Percentiles rank a stretch among this genome's conserved stretches.
phyloP scores from a whole-genome alignment of 352 stramenopile genomes.

The Elongisporangium prolatum region DNA sequence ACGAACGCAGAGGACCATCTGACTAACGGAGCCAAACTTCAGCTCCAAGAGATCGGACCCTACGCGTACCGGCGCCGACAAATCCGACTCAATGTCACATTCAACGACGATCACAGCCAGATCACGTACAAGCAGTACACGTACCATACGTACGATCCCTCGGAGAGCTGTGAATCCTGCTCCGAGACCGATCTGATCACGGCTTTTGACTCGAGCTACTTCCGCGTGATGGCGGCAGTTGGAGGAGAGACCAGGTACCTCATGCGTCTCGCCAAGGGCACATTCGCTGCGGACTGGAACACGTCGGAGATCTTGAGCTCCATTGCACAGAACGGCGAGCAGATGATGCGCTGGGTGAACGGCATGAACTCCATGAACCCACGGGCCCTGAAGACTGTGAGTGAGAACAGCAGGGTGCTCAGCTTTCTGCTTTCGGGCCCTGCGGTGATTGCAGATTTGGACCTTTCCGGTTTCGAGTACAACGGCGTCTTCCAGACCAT shows the following conservation, averaged over 20 bases:
- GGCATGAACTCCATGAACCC: slow-evolving; percentile 48
- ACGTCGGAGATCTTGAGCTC: slow-evolving; percentile 16
- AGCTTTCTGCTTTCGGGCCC: slow-evolving; percentile 16
- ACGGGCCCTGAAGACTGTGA: slow-evolving; percentile 27
- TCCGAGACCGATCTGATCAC: slow-evolving; percentile 41
- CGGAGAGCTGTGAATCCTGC: slow-evolving; percentile 44
- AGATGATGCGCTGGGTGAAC: slow-evolving; percentile 68
- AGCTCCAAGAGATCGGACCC: slow-evolving; percentile 52
- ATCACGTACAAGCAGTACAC: slow-evolving; percentile 64
- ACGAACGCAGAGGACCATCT: slow-evolving; percentile 44
- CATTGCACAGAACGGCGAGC: slow-evolving; percentile 33
- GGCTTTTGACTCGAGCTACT: slow-evolving; percentile 50
- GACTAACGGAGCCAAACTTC: slow-evolving; percentile 37
- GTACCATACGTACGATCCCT: slow-evolving; percentile 49
- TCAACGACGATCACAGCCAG: slow-evolving; percentile 31
- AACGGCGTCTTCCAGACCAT: slow-evolving; percentile 37
- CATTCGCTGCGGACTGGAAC: slow-evolving; percentile 30
- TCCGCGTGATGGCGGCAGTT: slow-evolving; percentile 59
- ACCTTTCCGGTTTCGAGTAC: slow-evolving; percentile 35
- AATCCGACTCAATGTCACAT: slow-evolving; percentile 46
- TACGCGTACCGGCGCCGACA: slow-evolving; percentile 65
- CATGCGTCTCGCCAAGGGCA: slow-evolving; percentile 34
- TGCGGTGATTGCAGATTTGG: slow-evolving; percentile 13
- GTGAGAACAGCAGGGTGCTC: slow-evolving; percentile 15
- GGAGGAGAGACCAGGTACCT: slow-evolving; percentile 58